Conservation (phyloP, 257 asterid species). For the Solanum corneliomulleri region DNA sequence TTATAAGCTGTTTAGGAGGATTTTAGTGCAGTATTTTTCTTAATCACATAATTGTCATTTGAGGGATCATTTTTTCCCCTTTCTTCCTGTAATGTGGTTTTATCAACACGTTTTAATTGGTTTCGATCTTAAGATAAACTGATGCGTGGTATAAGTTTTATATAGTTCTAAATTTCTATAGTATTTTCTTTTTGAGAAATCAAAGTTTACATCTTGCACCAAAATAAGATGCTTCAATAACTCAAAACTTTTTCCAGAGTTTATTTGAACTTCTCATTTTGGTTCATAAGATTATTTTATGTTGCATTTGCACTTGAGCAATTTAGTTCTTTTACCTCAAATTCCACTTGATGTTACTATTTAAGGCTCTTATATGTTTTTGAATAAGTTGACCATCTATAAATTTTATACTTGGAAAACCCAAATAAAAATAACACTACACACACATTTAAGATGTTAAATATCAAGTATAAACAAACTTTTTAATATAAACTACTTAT, state of each 20-base stretch:
- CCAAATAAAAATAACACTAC: too few species aligned
- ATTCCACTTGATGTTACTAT: background rate
- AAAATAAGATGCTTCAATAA: background rate
- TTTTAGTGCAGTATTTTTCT: background rate
- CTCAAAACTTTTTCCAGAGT: background rate
- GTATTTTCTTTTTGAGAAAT: background rate
- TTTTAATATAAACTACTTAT: too few species aligned
- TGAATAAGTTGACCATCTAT: background rate
- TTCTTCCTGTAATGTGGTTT: background rate
- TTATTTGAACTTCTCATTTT: background rate
- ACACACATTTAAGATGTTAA: too few species aligned
- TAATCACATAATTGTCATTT: background rate
- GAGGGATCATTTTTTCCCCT: background rate
- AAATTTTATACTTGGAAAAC: background rate
- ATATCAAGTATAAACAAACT: too few species aligned
- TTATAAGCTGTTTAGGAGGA: background rate
- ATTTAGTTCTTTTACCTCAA: background rate
- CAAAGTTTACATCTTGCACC: background rate
- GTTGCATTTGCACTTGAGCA: background rate
- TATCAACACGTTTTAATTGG: background rate
- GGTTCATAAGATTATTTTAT: background rate
- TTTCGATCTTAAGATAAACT: background rate
- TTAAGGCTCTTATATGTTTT: background rate
- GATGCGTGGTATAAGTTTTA: background rate
- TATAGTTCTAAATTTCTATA: background rate